These are phyloP conservation scores for Wickerhamiella lipophila DNA, from an alignment of 805 yeast species.

Conservation along the genomic window DNA sequence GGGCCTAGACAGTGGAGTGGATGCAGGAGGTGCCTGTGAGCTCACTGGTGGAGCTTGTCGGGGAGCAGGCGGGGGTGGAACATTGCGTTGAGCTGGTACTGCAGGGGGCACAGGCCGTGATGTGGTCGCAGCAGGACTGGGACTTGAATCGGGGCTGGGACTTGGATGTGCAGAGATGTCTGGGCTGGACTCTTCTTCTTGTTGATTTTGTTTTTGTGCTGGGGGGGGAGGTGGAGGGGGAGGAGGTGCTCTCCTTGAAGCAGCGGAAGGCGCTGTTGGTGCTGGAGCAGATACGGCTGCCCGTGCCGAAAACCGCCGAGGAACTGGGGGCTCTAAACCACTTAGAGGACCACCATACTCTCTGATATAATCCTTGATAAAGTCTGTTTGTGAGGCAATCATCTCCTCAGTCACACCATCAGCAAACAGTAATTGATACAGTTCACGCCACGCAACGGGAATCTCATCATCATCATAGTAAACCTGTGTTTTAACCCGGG, in stretches of 20 bases:
- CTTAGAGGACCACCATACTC: conserved; percentile 68
- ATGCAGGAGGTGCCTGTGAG: conserved; percentile 26
- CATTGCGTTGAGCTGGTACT: conserved; percentile 10
- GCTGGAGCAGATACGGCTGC: conserved; percentile 14
- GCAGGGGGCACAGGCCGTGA: background rate
- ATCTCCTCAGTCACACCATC: conserved; percentile 78
- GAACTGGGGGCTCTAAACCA: conserved; percentile 76
- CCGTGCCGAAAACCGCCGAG: conserved; percentile 36
- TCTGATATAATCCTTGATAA: conserved; percentile 64
- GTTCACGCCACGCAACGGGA: conserved; percentile 71
- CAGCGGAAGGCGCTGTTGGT: conserved; percentile 8
- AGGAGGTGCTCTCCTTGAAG: conserved; percentile 24
- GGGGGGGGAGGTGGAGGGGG: conserved; percentile 32
- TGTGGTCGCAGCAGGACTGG: background rate
- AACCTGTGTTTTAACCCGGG: conserved; percentile 25
- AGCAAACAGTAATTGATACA: conserved; percentile 57
- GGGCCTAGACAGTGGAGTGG: conserved; percentile 18
- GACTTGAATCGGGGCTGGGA: background rate
- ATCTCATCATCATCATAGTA: conserved; percentile 66
- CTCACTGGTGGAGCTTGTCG: conserved; percentile 31
- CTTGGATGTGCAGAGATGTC: background rate
- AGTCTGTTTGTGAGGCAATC: conserved; percentile 77
- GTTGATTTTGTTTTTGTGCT: background rate
- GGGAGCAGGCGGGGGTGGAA: conserved; percentile 5
- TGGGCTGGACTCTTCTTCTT: background rate